Base-by-base conservation (phyloP, 202 grass and related monocot species). In the Zizania palustris region DNA sequence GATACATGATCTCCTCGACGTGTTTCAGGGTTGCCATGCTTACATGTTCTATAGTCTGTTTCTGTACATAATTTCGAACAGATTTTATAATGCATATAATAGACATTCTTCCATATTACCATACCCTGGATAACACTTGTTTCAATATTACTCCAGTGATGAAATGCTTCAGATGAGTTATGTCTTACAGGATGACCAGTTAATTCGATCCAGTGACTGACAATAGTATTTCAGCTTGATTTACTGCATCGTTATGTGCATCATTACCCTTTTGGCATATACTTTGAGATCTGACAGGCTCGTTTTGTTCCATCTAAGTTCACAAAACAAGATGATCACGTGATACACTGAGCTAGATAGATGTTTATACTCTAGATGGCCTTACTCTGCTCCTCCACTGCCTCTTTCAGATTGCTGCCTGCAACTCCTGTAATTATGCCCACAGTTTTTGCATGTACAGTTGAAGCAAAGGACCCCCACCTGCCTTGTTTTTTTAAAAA, bases 341-440 rank as follows among this genome's bases (percentile, higher is more conserved):
- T 76, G n/a, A 36, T 73, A 43, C 13, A 50, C 33, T 48, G 10
- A 49, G 4, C 22, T 33, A 58, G 36, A 54, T 53, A 36, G 49
- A 57, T 55, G 39, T 42, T 8, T 19, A 28, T 28, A 28, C 28
- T 28, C 28, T 28, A 50, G 15, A 69, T 85, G 19, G 12, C 38
- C 77, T 75, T 45, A 63, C 33, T 70, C 6, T 75, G 44, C 8
- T 54, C 39, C 13, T 18, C 36, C 2, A 51, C 37, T 80, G 54
- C 62, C 42, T 74, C 63, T 69, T 74, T 61, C 76, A 62, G 37
- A 7, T 63, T 70, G 14, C 55, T 45, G 65, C 63, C 54, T 84
- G 22, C 36, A 60, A 44, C 69, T 20, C 12, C 0, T 65, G 28
- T 57, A 46, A 20, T 28, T 78, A 28, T 55, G 28, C 37, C 14